phyloP scores from a whole-genome alignment of 371 early-diverging fungal species.

The Rhizopus sp. region DNA sequence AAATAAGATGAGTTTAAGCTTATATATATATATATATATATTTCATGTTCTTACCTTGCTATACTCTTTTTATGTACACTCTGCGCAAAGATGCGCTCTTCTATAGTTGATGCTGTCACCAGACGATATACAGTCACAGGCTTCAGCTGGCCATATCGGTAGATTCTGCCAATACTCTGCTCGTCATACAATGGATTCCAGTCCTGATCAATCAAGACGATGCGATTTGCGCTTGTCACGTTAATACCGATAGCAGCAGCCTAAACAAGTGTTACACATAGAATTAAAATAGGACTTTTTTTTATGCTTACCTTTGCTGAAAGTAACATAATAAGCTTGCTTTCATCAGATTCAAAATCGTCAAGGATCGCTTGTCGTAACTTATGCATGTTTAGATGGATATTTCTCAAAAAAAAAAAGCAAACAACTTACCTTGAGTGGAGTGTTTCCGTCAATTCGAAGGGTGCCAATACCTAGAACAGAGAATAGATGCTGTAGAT shows the following conservation, averaged over 20 bases:
- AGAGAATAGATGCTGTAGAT: conserved; percentile 37
- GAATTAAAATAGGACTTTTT: not conserved
- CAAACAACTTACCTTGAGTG: conserved; percentile 20
- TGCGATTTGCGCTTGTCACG: conserved; percentile 83
- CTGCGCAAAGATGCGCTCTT: conserved; percentile 31
- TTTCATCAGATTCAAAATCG: conserved; percentile 61
- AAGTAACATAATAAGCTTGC: conserved; percentile 66
- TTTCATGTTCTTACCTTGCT: conserved; percentile 54
- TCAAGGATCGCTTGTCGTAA: conserved; percentile 77
- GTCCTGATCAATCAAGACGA: conserved; percentile 89
- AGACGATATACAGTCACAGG: conserved; percentile 57
- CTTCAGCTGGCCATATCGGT: conserved; percentile 59
- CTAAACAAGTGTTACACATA: conserved; percentile 23
- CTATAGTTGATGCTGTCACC: conserved; percentile 47
- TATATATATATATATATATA: conserved; percentile 49
- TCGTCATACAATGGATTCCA: conserved; percentile 97
- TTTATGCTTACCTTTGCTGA: conserved; percentile 58
- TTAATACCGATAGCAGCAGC: conserved; percentile 90
- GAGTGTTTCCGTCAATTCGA: conserved; percentile 61
- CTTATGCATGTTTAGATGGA: conserved; percentile 9
- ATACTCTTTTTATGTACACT: conserved; percentile 38
- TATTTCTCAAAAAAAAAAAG: not conserved
- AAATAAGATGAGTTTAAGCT: conserved; percentile 48
- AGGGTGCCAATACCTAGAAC: conserved; percentile 15
- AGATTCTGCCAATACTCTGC: conserved; percentile 84